Evolutionary conservation across 2,329 filamentous ascomycete species (phyloP).

Genomic region (Arthrobotrys sphaeroides): DNA sequence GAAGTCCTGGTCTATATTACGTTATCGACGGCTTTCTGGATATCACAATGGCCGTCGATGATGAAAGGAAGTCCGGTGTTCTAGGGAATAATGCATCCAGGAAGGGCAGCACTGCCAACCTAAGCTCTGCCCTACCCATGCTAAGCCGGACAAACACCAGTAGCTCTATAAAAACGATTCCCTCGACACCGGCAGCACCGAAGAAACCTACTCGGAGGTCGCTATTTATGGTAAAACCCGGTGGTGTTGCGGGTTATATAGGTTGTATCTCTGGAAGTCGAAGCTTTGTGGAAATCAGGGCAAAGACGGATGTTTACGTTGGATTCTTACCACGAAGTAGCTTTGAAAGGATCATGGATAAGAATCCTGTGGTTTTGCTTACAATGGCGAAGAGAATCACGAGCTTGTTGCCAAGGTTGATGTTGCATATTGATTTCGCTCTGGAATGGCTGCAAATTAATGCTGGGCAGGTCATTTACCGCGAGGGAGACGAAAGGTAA

Average conservation of each 20-base stretch:
- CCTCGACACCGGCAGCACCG: neutral
- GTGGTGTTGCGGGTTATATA: slow-evolving; percentile 91
- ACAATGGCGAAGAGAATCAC: slow-evolving; percentile 97
- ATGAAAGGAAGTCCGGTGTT: slow-evolving; percentile 62
- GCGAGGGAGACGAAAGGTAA: slow-evolving; percentile 79
- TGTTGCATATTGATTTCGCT: slow-evolving; percentile 97
- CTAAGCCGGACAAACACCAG: slow-evolving; percentile 63
- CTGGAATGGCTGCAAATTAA: slow-evolving; percentile 98
- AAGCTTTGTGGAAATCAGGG: slow-evolving; percentile 95
- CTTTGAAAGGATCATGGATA: slow-evolving; percentile 90
- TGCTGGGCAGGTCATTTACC: slow-evolving; percentile 92
- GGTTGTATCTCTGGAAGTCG: slow-evolving; percentile 93
- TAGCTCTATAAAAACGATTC: slow-evolving; percentile 59
- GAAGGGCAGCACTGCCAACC: slow-evolving; percentile 32
- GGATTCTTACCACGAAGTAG: slow-evolving; percentile 88
- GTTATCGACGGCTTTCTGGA: slow-evolving; percentile 97
- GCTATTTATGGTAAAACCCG: slow-evolving; percentile 90
- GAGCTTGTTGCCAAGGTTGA: slow-evolving; percentile 83
- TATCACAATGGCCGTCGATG: slow-evolving; percentile 81
- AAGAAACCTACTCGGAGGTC: slow-evolving; percentile 68
- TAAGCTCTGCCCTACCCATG: slow-evolving; percentile 61
- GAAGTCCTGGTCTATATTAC: slow-evolving; percentile 96
- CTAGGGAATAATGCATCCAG: slow-evolving; percentile 46
- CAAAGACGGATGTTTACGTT: slow-evolving; percentile 98
- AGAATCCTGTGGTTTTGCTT: slow-evolving; percentile 87